Conservation (phyloP, 331 rosid genomes). For the Quercus lobata region DNA sequence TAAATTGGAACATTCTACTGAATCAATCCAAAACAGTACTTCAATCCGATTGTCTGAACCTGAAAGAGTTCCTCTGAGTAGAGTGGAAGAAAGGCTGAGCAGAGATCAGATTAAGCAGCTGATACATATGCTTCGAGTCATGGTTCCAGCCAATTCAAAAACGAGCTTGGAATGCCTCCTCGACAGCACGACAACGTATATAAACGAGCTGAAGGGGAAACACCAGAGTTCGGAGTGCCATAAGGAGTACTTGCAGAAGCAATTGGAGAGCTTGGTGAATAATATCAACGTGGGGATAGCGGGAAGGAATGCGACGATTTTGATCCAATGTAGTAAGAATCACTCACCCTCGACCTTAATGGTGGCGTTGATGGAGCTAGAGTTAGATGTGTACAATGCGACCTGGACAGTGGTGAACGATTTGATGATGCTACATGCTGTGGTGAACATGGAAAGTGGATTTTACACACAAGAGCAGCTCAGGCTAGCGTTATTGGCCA, state of each 20-base stretch:
- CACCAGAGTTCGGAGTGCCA: slow-evolving; percentile 44
- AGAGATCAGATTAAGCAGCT: slow-evolving; percentile 72
- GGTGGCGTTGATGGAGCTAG: slow-evolving; percentile 88
- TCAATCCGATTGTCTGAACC: too few species aligned
- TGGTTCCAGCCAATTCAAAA: slow-evolving; percentile 78
- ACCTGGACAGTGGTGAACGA: slow-evolving; percentile 85
- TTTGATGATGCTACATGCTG: slow-evolving; percentile 85
- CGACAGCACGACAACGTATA: slow-evolving; percentile 68
- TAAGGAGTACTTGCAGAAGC: slow-evolving; percentile 45
- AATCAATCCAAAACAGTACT: too few species aligned
- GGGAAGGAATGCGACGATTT: slow-evolving; percentile 88
- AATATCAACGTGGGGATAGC: slow-evolving; percentile 78
- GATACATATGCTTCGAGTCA: slow-evolving; percentile 70
- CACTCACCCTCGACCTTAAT: slow-evolving; percentile 82
- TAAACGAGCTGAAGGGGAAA: slow-evolving; percentile 59
- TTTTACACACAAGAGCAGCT: slow-evolving; percentile 88
- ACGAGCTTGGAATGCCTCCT: slow-evolving; percentile 86
- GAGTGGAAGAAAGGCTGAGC: slow-evolving; percentile 76
- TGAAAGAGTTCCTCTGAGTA: slow-evolving; percentile 46
- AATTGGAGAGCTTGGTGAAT: slow-evolving; percentile 37
- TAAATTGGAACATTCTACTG: too few species aligned
- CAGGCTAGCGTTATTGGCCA: slow-evolving; percentile 47
- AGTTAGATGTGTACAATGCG: slow-evolving; percentile 77
- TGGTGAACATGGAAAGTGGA: slow-evolving; percentile 79
- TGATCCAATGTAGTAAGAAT: slow-evolving; percentile 75